Evolutionary conservation across 768 basidiomycete genomes (phyloP).

Genomic region (Panaeolus papilionaceus): DNA sequence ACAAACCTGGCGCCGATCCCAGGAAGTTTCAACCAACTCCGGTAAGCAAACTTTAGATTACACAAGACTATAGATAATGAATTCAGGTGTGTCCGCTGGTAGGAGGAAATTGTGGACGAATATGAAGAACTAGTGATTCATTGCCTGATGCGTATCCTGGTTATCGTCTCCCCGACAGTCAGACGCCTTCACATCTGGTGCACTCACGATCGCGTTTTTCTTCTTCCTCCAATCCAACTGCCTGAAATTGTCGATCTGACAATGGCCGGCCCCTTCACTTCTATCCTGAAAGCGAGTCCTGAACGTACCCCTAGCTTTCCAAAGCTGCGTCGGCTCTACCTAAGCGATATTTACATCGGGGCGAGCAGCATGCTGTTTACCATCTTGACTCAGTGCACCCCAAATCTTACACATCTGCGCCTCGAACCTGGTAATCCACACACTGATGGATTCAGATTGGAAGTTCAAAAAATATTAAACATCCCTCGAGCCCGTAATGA

Average conservation of each 20-base stretch:
- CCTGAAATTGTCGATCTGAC: background rate
- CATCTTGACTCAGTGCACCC: background rate
- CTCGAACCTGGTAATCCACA: slow-evolving; percentile 9
- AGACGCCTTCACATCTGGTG: slow-evolving; percentile 5
- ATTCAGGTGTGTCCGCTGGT: background rate
- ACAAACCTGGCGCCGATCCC: background rate
- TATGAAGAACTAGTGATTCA: slow-evolving; percentile 7
- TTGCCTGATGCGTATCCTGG: slow-evolving; percentile 4
- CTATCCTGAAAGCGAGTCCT: background rate
- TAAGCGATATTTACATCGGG: slow-evolving; percentile 8
- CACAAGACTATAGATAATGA: background rate
- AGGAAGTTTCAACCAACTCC: background rate
- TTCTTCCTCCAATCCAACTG: slow-evolving; percentile 7
- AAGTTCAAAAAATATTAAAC: slow-evolving; percentile 4
- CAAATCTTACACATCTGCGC: slow-evolving; percentile 5
- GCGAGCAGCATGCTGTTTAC: background rate
- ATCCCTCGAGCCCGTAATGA: background rate
- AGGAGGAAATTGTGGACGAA: slow-evolving; percentile 10
- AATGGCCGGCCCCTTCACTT: background rate
- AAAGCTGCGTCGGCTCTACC: background rate
- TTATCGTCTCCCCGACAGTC: background rate
- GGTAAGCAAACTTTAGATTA: background rate
- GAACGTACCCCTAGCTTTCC: background rate
- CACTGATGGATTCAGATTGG: slow-evolving; percentile 6
- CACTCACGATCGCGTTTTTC: slow-evolving; percentile 6